Conservation (phyloP, 2,329 filamentous ascomycete species). For the Helotiales sp. region DNA sequence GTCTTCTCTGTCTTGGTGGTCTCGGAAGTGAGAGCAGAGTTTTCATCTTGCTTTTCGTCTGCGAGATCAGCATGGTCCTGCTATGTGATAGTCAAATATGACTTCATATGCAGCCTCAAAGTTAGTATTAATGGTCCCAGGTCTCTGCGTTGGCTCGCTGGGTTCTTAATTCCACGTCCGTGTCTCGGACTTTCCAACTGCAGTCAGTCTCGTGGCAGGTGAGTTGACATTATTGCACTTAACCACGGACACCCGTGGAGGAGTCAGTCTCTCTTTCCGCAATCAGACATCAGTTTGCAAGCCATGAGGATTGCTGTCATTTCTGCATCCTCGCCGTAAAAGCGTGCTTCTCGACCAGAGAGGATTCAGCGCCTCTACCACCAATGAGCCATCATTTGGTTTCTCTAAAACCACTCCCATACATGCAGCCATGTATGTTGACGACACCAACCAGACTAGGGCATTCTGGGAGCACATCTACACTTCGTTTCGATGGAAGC, state of each 20-base stretch:
- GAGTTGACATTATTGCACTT: too few species aligned
- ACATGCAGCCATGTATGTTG: background rate
- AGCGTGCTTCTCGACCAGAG: background rate
- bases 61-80: background rate
- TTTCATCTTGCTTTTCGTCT: background rate
- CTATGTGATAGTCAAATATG: background rate
- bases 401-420: background rate
- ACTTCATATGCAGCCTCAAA: background rate
- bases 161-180: too few species aligned
- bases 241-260: too few species aligned
- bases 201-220: too few species aligned
- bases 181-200: too few species aligned
- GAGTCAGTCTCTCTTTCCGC: too few species aligned
- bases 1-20: background rate
- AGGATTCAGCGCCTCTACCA: background rate
- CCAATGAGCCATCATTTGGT: background rate
- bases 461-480: background rate
- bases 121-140: background rate
- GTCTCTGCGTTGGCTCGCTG: too few species aligned
- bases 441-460: background rate
- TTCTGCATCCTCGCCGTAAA: too few species aligned
- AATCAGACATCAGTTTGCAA: too few species aligned
- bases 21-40: background rate
- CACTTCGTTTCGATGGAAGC: background rate
- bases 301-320: too few species aligned